Evolutionary conservation across 257 asterid species (phyloP).

Genomic region (Ehretia macrophylla): DNA sequence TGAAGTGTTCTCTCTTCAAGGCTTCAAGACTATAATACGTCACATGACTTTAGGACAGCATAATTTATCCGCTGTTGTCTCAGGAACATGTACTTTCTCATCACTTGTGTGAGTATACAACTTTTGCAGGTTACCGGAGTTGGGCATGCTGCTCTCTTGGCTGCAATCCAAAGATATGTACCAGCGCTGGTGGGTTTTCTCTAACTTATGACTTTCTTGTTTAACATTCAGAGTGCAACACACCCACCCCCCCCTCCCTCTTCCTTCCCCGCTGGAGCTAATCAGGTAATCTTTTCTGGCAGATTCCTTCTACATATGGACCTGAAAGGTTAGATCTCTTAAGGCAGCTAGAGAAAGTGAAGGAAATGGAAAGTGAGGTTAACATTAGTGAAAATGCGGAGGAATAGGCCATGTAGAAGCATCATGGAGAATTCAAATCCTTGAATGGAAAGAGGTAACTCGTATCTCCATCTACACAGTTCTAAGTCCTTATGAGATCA

Average conservation of each 20-base stretch:
- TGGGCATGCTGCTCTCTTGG: slow-evolving; percentile 96
- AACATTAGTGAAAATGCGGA: slow-evolving; percentile 40
- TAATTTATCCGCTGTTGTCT: not conserved
- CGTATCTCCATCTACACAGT: slow-evolving; percentile 7
- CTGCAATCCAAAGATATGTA: slow-evolving; percentile 88
- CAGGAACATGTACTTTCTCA: too few relatives aligned
- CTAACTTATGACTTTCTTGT: slow-evolving; percentile 5
- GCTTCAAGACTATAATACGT: too few relatives aligned
- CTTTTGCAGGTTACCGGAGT: slow-evolving; percentile 91
- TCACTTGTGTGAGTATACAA: too few relatives aligned
- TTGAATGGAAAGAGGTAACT: slow-evolving; percentile 4
- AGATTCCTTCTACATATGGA: slow-evolving; percentile 98
- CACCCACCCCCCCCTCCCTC: too few relatives aligned
- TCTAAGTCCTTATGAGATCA: slow-evolving; percentile 39
- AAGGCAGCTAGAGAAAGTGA: slow-evolving; percentile 94
- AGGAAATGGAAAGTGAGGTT: slow-evolving; percentile 74
- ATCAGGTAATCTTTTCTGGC: slow-evolving; percentile 21
- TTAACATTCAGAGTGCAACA: slow-evolving; percentile 4
- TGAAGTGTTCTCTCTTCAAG: too few relatives aligned
- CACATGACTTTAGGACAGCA: not conserved
- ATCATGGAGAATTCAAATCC: not conserved
- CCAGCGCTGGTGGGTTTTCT: slow-evolving; percentile 68
- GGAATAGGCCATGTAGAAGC: slow-evolving; percentile 29
- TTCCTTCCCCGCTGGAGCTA: too few relatives aligned
- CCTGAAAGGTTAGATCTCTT: slow-evolving; percentile 79